phyloP scores from a whole-genome alignment of 176 grass and related monocot species.

The Miscanthus lutarioriparius region DNA sequence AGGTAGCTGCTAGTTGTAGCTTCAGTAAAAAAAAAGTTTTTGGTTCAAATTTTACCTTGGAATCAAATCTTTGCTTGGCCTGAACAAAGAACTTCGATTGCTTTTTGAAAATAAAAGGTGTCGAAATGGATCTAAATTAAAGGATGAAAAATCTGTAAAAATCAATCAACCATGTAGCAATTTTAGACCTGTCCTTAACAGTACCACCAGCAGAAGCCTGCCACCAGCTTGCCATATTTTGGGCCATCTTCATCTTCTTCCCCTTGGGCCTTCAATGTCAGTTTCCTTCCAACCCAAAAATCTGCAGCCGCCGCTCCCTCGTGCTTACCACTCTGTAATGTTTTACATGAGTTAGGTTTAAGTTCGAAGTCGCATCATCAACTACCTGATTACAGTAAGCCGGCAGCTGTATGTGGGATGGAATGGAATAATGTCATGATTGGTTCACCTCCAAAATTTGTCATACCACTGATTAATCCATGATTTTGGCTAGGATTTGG shows the following conservation, averaged over 20 bases:
- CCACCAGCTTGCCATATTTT: too few species aligned
- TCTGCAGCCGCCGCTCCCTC: not conserved
- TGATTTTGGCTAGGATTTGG: too few species aligned
- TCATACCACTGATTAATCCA: too few species aligned
- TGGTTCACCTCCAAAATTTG: too few species aligned
- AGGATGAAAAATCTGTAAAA: not conserved
- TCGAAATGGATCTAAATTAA: not conserved
- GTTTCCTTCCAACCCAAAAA: not conserved
- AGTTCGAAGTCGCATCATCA: not conserved
- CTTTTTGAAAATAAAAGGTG: not conserved
- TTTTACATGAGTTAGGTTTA: not conserved
- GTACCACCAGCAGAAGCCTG: too few species aligned
- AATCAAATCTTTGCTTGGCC: not conserved
- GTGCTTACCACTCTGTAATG: not conserved
- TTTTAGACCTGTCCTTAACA: too few species aligned
- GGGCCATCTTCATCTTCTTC: too few species aligned
- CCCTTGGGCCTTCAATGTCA: not conserved
- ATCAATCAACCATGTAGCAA: not conserved
- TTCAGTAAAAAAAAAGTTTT: not conserved
- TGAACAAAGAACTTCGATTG: not conserved
- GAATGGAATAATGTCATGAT: too few species aligned
- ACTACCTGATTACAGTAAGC: not conserved
- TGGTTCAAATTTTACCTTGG: not conserved
- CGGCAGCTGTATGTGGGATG: too few species aligned
- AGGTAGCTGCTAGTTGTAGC: too few species aligned